Evolutionary conservation across 805 yeast species (phyloP).

Genomic region (Metschnikowia lochheadii): DNA sequence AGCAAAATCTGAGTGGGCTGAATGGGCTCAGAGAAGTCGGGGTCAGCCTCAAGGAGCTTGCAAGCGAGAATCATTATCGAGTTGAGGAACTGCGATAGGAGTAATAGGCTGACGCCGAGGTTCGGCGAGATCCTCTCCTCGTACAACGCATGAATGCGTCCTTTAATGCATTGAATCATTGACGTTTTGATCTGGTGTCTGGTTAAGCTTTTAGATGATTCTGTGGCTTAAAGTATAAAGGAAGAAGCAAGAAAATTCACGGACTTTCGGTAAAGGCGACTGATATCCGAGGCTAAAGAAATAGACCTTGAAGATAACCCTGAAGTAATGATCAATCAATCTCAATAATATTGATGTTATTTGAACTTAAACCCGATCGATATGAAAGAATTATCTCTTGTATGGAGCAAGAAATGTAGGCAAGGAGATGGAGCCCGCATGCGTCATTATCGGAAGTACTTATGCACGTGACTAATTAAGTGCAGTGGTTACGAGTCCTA

Average conservation of each 20-base stretch:
- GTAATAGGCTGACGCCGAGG: constrained; percentile 52
- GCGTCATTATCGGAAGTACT: constrained; percentile 1
- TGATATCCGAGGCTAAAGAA: not conserved
- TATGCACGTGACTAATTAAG: not conserved
- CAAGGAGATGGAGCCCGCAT: not conserved
- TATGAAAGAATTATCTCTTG: not conserved
- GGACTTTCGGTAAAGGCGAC: not conserved
- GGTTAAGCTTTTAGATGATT: not conserved
- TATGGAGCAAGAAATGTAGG: not conserved
- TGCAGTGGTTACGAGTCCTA: not conserved
- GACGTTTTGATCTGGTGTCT: too few relatives aligned
- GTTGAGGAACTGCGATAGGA: constrained; percentile 68
- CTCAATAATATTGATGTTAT: not conserved
- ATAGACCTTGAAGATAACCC: not conserved
- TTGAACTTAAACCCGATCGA: not conserved
- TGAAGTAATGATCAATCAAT: not conserved
- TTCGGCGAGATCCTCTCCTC: constrained; percentile 12
- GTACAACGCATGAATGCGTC: constrained; percentile 2
- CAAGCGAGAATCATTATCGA: constrained; percentile 74
- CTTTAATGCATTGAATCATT: constrained; percentile 3
- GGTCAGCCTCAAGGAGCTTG: constrained; percentile 66
- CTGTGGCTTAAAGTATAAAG: not conserved
- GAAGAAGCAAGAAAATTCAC: not conserved
- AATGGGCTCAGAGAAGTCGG: constrained; percentile 54
- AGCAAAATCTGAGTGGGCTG: constrained; percentile 77